A percentile compares a stretch with the other conserved stretches of the same genome.
These are phyloP conservation scores for Salix exigua DNA, from an alignment of 345 rosid species.

Conservation along the genomic window DNA sequence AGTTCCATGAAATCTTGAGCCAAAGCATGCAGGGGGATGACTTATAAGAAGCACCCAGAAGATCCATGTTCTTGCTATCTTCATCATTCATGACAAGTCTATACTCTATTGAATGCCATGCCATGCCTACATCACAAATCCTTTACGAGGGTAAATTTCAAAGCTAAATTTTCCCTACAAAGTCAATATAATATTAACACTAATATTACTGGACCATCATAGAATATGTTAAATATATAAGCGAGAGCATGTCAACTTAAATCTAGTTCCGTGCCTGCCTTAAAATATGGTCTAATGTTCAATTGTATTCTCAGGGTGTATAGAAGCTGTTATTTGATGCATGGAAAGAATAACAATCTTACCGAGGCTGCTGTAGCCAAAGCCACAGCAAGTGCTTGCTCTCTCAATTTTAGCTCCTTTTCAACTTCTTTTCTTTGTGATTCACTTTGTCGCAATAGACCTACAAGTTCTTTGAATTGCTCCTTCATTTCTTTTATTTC, in stretches of 20 bases:
- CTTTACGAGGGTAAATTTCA: background rate
- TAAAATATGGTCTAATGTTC: background rate
- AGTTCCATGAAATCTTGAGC: background rate
- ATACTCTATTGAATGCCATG: no score
- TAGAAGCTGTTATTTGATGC: background rate
- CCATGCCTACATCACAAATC: background rate
- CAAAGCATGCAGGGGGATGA: background rate
- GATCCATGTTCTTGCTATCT: background rate
- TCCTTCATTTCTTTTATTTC: slow-evolving; percentile 93
- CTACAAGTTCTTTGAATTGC: slow-evolving; percentile 82
- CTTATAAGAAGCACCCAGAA: background rate
- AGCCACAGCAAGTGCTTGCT: slow-evolving; percentile 62
- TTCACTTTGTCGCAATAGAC: slow-evolving; percentile 72
- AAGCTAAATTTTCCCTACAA: background rate
- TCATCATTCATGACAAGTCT: background rate
- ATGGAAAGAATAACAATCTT: slow-evolving; percentile 14
- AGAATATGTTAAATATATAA: background rate
- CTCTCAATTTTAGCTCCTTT: slow-evolving; percentile 75
- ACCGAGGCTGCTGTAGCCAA: slow-evolving; percentile 66
- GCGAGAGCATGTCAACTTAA: background rate
- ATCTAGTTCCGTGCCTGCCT: background rate
- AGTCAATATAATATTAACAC: background rate
- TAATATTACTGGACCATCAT: background rate
- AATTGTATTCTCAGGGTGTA: background rate
- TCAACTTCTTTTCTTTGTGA: slow-evolving; percentile 69